phyloP scores from a whole-genome alignment of 805 yeast species.

The Ogataea henricii region DNA sequence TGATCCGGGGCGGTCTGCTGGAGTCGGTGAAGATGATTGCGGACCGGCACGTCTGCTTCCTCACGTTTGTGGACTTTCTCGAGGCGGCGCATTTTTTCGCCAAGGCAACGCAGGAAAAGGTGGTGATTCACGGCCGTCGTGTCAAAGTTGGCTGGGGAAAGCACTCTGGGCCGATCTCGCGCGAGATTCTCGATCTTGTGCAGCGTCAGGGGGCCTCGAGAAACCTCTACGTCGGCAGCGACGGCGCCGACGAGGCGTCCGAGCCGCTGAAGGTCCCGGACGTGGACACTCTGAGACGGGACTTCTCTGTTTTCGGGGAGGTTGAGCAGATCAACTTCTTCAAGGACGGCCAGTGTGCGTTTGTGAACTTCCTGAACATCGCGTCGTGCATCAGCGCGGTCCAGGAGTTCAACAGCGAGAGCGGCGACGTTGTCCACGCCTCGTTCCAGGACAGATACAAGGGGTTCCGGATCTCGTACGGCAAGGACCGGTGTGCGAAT shows the following conservation, averaged over 20 bases:
- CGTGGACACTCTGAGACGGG: slow-evolving; percentile 54
- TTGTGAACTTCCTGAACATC: slow-evolving; percentile 69
- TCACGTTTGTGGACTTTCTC: slow-evolving; percentile 65
- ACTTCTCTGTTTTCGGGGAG: slow-evolving; percentile 66
- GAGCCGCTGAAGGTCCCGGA: slow-evolving; percentile 38
- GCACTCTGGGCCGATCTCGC: slow-evolving; percentile 62
- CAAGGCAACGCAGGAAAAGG: slow-evolving; percentile 48
- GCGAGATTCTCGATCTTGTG: slow-evolving; percentile 60
- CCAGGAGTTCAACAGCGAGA: slow-evolving; percentile 50
- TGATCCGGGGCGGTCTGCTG: slow-evolving; percentile 74
- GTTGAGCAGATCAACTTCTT: slow-evolving; percentile 76
- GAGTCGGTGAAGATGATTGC: slow-evolving; percentile 55
- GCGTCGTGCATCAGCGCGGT: slow-evolving; percentile 64
- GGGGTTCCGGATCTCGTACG: slow-evolving; percentile 63
- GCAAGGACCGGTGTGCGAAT: slow-evolving; percentile 76
- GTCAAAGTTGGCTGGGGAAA: slow-evolving; percentile 74
- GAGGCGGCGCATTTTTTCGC: slow-evolving; percentile 70
- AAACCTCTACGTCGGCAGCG: slow-evolving; percentile 67
- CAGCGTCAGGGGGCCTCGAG: slow-evolving; percentile 66
- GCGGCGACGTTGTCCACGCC: slow-evolving; percentile 37
- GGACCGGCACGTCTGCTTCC: slow-evolving; percentile 61
- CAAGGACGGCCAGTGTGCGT: slow-evolving; percentile 71
- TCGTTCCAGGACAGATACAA: slow-evolving; percentile 49
- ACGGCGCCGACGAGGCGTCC: slow-evolving; percentile 40
- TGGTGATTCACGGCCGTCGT: slow-evolving; percentile 61